Base-by-base conservation (phyloP, 2,329 filamentous ascomycete species). In the Fusarium praegraminearum region DNA sequence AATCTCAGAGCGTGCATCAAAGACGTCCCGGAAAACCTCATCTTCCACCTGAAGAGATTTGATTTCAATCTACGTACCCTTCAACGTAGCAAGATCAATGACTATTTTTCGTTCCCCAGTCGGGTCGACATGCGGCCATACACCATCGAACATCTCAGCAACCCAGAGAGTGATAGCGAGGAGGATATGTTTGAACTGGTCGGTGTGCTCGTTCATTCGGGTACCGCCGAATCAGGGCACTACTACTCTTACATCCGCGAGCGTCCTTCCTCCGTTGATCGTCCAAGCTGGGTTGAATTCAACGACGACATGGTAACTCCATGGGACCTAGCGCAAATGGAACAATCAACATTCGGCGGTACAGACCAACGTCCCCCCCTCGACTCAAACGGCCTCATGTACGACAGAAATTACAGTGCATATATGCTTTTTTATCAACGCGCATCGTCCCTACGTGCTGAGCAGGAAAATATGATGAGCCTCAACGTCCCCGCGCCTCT, bases 361-460 rank as follows among this genome's bases (percentile, higher is more conserved):
- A 76, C 82, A 7, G 89, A 91, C 62, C 85, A 85, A 61, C 82
- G 85, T 11, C 69, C 81, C 62, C 73, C 85, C 66, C 81, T 83
- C 74, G 81, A 86, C 64, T 75, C 73, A 51, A 79, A 82, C 73
- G 81, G 82, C 63, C 77, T 83, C 20, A 71, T 83, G 0, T 89
- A 86, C 69, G 87, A 90, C 73, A 95, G 94, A 79, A 86, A 87
- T 7, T 91, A 91, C 83, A 98, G 93, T 77, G 96, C 95, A 15
- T 99, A 99, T 79, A 98, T 99, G 93, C 86, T 99, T 11, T 98
- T 99, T 79, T 99, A 99, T 78, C 92, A 98, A 78, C 89, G 96
- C 50, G 87, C 90, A 5, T 90, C 90, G 0, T 87, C 88, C 7
- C 84, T 94, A 58, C 82, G 84, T 20, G 78, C 79, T 18, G 85